Conservation (phyloP, 371 early-diverging fungal genomes). For the Actinomortierella wolfii region DNA sequence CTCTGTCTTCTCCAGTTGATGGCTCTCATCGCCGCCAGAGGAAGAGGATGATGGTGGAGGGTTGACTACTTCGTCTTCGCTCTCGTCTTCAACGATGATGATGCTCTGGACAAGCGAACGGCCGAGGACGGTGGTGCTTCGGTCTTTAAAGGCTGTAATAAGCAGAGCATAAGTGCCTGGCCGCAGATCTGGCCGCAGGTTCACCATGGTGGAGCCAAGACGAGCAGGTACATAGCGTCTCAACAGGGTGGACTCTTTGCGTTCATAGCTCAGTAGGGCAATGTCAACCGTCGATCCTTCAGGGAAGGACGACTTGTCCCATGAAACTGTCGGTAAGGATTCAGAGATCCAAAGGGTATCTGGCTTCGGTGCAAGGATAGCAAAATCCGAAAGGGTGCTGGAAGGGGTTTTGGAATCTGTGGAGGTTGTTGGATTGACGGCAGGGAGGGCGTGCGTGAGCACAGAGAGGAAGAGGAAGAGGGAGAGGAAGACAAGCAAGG, state of each 20-base stretch:
- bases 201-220: conserved; percentile 24
- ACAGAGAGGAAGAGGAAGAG: conserved; percentile 15
- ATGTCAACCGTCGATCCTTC: conserved; percentile 34
- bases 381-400: conserved; percentile 23
- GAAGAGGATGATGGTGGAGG: conserved; percentile 34
- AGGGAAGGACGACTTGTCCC: conserved; percentile 26
- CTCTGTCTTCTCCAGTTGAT: no score
- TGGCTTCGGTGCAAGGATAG: conserved; percentile 19
- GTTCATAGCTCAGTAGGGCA: conserved; percentile 32
- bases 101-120: conserved; percentile 35
- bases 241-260: conserved; percentile 30
- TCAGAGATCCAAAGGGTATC: conserved; percentile 32
- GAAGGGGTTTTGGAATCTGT: conserved; percentile 15
- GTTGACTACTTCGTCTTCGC: conserved; percentile 15
- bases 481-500: conserved; percentile 8
- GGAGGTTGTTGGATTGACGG: conserved; percentile 15
- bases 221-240: conserved; percentile 42
- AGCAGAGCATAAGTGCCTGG: conserved; percentile 37
- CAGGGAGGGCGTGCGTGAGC: conserved; percentile 29
- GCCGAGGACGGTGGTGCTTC: conserved; percentile 32
- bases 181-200: conserved; percentile 18
- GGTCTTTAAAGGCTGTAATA: conserved; percentile 40
- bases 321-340: conserved; percentile 28
- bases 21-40: no score
- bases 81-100: conserved; percentile 24